These are phyloP conservation scores for Bipolaris oryzae DNA, from an alignment of 2,329 filamentous ascomycete genomes.

Conservation along the genomic window DNA sequence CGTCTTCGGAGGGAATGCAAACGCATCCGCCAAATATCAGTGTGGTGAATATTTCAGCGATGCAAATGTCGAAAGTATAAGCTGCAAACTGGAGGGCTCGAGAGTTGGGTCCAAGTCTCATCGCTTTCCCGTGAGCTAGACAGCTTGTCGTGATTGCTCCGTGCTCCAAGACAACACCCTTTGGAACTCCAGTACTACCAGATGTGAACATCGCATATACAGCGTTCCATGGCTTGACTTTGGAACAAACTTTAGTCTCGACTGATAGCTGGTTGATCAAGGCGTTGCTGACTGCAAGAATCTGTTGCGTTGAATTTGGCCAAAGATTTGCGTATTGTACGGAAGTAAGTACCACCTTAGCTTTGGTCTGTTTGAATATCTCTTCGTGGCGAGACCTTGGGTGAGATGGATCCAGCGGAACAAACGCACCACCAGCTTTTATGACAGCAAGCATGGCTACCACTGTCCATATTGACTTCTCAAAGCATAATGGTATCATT, in stretches of 20 bases:
- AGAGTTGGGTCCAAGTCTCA: neutral
- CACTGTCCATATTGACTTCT: constrained; percentile 28
- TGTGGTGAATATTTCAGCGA: constrained; percentile 59
- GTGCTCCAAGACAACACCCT: constrained; percentile 67
- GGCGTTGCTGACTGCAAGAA: neutral
- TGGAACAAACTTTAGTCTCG: neutral
- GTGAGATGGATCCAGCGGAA: constrained; percentile 39
- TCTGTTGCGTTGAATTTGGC: neutral
- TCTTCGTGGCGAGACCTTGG: constrained; percentile 36
- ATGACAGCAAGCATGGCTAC: constrained; percentile 52
- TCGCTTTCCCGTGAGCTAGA: neutral
- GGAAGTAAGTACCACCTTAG: constrained; percentile 1
- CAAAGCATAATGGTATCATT: constrained; percentile 30
- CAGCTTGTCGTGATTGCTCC: constrained; percentile 50
- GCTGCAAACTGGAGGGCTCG: constrained; percentile 28
- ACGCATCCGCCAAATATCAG: constrained; percentile 61
- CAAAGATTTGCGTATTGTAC: neutral
- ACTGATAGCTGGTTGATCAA: neutral
- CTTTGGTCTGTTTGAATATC: constrained; percentile 30
- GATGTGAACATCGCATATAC: constrained; percentile 63
- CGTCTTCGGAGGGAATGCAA: constrained; percentile 1
- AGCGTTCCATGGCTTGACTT: neutral
- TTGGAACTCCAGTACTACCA: constrained; percentile 51
- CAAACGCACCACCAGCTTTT: constrained; percentile 53
- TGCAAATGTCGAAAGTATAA: constrained; percentile 55